Evolutionary conservation across 305 asterid species (phyloP), one percentile per base, ranked within the genome.

Genomic region (Fraxinus sp.): DNA sequence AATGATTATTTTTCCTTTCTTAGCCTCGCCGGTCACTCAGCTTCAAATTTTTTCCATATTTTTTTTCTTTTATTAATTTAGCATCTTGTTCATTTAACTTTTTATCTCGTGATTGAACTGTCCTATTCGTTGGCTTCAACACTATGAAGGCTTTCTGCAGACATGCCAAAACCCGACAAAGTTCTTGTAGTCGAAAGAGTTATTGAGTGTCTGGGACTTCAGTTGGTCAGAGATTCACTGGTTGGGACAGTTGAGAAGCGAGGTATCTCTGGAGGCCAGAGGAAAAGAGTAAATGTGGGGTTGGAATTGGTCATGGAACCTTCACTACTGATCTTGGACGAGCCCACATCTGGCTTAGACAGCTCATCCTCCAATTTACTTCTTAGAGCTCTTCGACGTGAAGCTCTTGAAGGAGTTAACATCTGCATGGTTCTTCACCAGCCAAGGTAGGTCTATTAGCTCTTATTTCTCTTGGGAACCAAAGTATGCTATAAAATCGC

Each of bases 251-350:
- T 97, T 37, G 97, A 93, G 85, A 91, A 84, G 86, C 95, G 99
- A 80, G 99, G 99, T 78, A 97, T 97, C 81, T 97, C 99, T 57
- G 99, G 99, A 82, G 99, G 99, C 79, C 99, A 97, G 91, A 90
- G 94, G 88, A 97, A 97, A 91, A 93, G 99, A 82, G 99, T 97
- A 39, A 97, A 97, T 86, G 99, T 97, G 66, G 99, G 99, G 78
- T 86, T 97, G 70, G 99, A 97, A 88, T 90, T 97, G 98, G 99
- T 94, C 85, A 92, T 94, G 98, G 99, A 97, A 90, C 99, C 99
- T 89, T 97, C 99, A 71, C 84, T 97, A 66, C 89, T 97, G 79
- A 97, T 97, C 85, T 90, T 97, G 93, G 99, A 97, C 78, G 99
- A 97, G 89, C 99, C 99, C 71, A 97, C 99, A 37, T 94, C 99